Evolutionary conservation across 1,139 yeast genomes (phyloP).

Genomic region (Blastobotrys arbuscula): DNA sequence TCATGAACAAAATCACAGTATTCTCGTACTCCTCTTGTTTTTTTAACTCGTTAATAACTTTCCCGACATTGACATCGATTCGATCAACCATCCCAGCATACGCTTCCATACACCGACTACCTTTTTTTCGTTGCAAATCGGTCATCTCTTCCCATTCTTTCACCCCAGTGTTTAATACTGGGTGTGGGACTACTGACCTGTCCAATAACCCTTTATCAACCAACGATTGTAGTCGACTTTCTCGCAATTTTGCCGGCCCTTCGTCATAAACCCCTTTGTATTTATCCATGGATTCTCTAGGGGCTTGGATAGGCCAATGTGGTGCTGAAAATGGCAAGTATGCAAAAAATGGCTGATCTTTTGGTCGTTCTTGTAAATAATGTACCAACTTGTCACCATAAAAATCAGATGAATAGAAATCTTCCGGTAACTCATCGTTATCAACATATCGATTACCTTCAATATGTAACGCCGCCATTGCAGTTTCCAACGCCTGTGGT

Average conservation of each 20-base stretch:
- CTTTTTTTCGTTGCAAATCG: conserved; percentile 36
- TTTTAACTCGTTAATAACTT: conserved; percentile 40
- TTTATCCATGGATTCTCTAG: conserved; percentile 41
- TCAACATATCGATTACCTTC: conserved; percentile 35
- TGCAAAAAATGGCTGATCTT: conserved; percentile 46
- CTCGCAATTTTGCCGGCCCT: conserved; percentile 46
- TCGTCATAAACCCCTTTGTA: conserved; percentile 46
- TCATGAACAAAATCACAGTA: conserved; percentile 51
- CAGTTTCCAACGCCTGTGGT: conserved; percentile 1
- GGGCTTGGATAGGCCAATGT: conserved; percentile 60
- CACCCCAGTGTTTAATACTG: conserved; percentile 26
- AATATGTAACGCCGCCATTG: conserved; percentile 29
- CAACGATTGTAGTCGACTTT: conserved; percentile 41
- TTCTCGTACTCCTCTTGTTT: conserved; percentile 42
- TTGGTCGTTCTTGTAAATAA: conserved; percentile 25
- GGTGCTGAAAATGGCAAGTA: conserved; percentile 53
- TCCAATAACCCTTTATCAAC: conserved; percentile 42
- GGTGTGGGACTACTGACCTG: conserved; percentile 37
- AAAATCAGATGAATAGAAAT: conserved; percentile 43
- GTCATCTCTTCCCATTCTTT: conserved; percentile 41
- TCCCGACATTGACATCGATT: conserved; percentile 46
- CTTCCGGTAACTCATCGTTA: conserved; percentile 41
- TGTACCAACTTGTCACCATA: conserved; percentile 44
- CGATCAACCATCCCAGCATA: conserved; percentile 58
- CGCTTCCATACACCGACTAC: conserved; percentile 45